A percentile compares a stretch with the other conserved stretches of the same genome.
phyloP scores from a whole-genome alignment of 192 early-diverging fungal species.

The Thoreauomyces humboldtii region DNA sequence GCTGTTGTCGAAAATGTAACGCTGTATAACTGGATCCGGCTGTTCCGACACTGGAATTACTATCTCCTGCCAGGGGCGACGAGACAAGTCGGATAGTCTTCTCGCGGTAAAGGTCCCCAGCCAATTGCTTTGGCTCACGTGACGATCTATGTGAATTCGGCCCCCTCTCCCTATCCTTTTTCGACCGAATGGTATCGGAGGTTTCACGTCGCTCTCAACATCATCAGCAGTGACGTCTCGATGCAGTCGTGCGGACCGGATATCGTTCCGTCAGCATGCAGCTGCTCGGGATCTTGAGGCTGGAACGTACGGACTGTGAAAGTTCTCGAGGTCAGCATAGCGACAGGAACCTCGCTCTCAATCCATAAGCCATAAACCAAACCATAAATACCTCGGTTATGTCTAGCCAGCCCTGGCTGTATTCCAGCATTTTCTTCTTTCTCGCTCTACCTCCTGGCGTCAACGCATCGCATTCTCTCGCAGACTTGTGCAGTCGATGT shows the following conservation, averaged over 20 bases:
- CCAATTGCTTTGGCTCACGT: slow-evolving; percentile 25
- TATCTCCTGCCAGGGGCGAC: no score
- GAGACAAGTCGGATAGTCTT: no score
- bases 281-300: slow-evolving; percentile 27
- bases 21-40: no score
- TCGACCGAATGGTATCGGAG: slow-evolving; percentile 42
- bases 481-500: slow-evolving; percentile 39
- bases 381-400: slow-evolving; percentile 67
- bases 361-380: no score
- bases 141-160: slow-evolving; percentile 72
- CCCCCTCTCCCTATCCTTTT: slow-evolving; percentile 75
- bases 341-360: no score
- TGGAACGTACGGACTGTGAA: slow-evolving; percentile 53
- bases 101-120: neutral
- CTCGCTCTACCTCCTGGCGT: slow-evolving; percentile 57
- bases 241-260: slow-evolving; percentile 1
- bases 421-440: slow-evolving; percentile 54
- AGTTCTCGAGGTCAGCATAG: no score
- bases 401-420: slow-evolving; percentile 60
- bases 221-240: slow-evolving; percentile 1
- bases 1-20: slow-evolving; percentile 18
- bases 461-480: slow-evolving; percentile 42
- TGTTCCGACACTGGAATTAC: no score
- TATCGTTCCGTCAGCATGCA: slow-evolving; percentile 22
- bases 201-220: slow-evolving; percentile 20